Percentiles rank a stretch among this genome's conserved stretches.
Evolutionary conservation across 768 basidiomycete species (phyloP).

Genomic region (Pleurotus tuoliensis): DNA sequence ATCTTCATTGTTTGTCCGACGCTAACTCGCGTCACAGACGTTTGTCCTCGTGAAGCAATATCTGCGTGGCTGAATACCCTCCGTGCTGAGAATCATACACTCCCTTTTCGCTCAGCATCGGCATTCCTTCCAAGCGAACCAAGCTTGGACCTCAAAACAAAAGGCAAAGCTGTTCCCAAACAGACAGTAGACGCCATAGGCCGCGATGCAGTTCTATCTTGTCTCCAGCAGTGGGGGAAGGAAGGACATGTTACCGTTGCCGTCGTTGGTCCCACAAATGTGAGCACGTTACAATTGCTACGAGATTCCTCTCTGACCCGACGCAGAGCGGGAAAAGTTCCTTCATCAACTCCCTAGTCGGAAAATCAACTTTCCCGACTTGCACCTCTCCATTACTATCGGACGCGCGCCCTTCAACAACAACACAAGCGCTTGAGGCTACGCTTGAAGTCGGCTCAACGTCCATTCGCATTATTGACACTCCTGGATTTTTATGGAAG

Average conservation of each 20-base stretch:
- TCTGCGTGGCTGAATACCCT: slow-evolving; percentile 64
- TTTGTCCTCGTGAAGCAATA: slow-evolving; percentile 74
- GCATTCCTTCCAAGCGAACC: slow-evolving; percentile 50
- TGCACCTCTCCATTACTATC: slow-evolving; percentile 38
- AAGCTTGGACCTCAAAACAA: slow-evolving; percentile 20
- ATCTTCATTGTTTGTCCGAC: slow-evolving; percentile 1
- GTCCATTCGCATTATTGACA: slow-evolving; percentile 73
- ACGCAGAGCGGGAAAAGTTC: slow-evolving; percentile 65
- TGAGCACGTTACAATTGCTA: slow-evolving; percentile 28
- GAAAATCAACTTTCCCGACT: slow-evolving; percentile 46
- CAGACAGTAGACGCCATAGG: slow-evolving; percentile 59
- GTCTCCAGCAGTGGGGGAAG: slow-evolving; percentile 43
- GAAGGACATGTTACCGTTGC: slow-evolving; percentile 62
- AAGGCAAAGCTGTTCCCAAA: slow-evolving; percentile 46
- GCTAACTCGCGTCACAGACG: slow-evolving; percentile 42
- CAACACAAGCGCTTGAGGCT: slow-evolving; percentile 61
- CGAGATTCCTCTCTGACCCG: slow-evolving; percentile 35
- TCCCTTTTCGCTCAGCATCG: slow-evolving; percentile 72
- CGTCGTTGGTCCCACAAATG: slow-evolving; percentile 82
- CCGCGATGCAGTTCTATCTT: slow-evolving; percentile 43
- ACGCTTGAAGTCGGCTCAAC: slow-evolving; percentile 42
- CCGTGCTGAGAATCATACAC: slow-evolving; percentile 54
- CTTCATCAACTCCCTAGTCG: slow-evolving; percentile 74
- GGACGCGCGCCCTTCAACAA: slow-evolving; percentile 64
- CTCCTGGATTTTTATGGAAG: slow-evolving; percentile 73